Base-by-base conservation (phyloP, 257 asterid genomes). In the Salvia splendens region DNA sequence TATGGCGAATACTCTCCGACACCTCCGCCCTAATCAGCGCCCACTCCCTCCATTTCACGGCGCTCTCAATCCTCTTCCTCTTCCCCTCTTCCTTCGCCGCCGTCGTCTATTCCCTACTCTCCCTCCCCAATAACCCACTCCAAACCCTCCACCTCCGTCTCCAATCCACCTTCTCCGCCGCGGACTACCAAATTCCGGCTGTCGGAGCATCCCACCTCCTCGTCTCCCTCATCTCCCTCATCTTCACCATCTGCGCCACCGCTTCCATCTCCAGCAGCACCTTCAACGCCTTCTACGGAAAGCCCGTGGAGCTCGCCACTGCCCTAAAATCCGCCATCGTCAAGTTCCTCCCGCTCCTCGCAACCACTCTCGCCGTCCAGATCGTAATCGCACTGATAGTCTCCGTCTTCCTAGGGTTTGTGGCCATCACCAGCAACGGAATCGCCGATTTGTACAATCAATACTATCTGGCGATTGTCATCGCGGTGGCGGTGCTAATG, bases 1-100 rank as follows among this genome's bases (percentile, higher is more conserved):
- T 89, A 12, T 65, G 79, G 64, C 81, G 85, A 63, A 73, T 89
- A 36, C 78, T 92, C 42, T 78, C 88, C 53, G 88, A 87, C 70
- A 73, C 96, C 12, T 80, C 79, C 56, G 79, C 84, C 56, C 73
- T 87, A 59, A 76, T 92, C 81, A 78, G 55, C 54, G 77, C 95
- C 20, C 95, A 84, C 85, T 71, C 86, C 28, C 79, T 85, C 78
- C 95, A 85, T 38, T 92, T 83, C 75, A 58, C 77, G 15, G 85
- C 89, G 58, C 86, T 92, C 3, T 77, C 95, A 0, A 73, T 83
- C 24, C 71, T 83, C 78, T 87, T 89, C 79, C 77, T 92, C 65
- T 67, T 89, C 24, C 96, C 98, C 8, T 64, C 69, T 35, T 81
- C 89, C 47, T 28, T 84, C 12, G 82, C 82, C 14, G 36, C 81